A percentile compares a stretch with the other conserved stretches of the same genome.
phyloP scores from a whole-genome alignment of 768 basidiomycete genomes.

The Podaxis sp. region DNA sequence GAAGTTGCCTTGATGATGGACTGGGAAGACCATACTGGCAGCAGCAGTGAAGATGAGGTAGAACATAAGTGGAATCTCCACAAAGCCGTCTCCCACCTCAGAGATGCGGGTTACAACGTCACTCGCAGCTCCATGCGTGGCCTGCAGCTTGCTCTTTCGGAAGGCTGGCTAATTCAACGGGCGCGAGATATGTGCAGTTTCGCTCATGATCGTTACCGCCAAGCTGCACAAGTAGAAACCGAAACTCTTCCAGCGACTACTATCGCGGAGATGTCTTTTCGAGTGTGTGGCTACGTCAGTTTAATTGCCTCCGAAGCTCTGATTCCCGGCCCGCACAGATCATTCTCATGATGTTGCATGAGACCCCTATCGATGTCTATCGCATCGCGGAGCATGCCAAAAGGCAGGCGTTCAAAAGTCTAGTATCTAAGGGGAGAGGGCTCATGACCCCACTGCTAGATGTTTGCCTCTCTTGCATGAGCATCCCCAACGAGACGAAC shows the following conservation, averaged over 20 bases:
- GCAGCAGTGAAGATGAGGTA: conserved; percentile 46
- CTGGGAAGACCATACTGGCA: conserved; percentile 57
- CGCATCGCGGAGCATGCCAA: conserved; percentile 69
- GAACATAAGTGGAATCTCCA: conserved; percentile 50
- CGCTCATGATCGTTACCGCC: conserved; percentile 70
- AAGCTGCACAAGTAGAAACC: conserved; percentile 63
- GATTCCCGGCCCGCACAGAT: conserved; percentile 36
- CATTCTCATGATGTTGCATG: conserved; percentile 66
- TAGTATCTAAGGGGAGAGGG: neutral
- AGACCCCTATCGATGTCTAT: conserved; percentile 57
- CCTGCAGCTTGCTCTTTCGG: conserved; percentile 58
- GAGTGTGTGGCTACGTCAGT: conserved; percentile 32
- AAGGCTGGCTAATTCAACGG: conserved; percentile 71
- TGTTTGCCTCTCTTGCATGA: conserved; percentile 60
- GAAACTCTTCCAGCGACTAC: conserved; percentile 42
- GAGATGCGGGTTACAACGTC: conserved; percentile 36
- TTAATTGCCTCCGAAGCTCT: neutral
- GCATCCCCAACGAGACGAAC: conserved; percentile 55
- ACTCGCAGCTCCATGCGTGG: conserved; percentile 63
- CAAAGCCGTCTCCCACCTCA: conserved; percentile 44
- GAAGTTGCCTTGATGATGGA: conserved; percentile 74
- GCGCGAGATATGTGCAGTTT: conserved; percentile 77
- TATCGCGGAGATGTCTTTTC: conserved; percentile 65
- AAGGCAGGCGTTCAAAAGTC: conserved; percentile 29
- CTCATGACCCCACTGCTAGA: conserved; percentile 24